Conservation (phyloP, 371 early-diverging fungal genomes). For the Rhizopus delemar region DNA sequence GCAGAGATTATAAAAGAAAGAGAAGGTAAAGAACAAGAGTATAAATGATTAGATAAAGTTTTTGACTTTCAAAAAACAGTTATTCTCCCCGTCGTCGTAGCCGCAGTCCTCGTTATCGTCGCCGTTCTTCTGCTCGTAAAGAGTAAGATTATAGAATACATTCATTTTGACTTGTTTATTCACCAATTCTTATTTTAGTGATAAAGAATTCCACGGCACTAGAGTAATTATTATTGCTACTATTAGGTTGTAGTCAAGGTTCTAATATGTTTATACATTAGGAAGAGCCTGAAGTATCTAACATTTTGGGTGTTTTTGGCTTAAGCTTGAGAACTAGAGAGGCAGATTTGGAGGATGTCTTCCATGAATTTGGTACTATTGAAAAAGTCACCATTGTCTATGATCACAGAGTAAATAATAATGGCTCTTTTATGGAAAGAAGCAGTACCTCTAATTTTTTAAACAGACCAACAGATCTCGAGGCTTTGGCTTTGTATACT, state of each 20-base stretch:
- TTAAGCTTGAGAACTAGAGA: conserved; percentile 72
- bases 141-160: background rate
- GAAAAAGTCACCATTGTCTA: conserved; percentile 62
- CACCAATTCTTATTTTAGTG: background rate
- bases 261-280: conserved; percentile 1
- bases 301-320: conserved; percentile 81
- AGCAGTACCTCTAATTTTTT: background rate
- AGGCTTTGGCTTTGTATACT: conserved; percentile 91
- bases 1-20: background rate
- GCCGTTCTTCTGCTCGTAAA: background rate
- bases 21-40: background rate
- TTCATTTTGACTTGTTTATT: too few species aligned
- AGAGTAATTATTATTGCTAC: background rate
- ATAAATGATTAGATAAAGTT: too few species aligned
- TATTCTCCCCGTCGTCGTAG: conserved; percentile 1
- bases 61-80: background rate
- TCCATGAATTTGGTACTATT: conserved; percentile 65
- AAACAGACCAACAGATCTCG: conserved; percentile 52
- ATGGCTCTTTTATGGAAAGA: background rate
- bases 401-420: conserved; percentile 54
- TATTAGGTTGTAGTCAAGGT: too few species aligned
- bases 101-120: background rate
- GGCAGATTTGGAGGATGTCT: conserved; percentile 67
- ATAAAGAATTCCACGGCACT: conserved; percentile 3
- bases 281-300: conserved; percentile 53